Evolutionary conservation across 257 asterid species (phyloP).

Genomic region (Solanum gracilifrons): DNA sequence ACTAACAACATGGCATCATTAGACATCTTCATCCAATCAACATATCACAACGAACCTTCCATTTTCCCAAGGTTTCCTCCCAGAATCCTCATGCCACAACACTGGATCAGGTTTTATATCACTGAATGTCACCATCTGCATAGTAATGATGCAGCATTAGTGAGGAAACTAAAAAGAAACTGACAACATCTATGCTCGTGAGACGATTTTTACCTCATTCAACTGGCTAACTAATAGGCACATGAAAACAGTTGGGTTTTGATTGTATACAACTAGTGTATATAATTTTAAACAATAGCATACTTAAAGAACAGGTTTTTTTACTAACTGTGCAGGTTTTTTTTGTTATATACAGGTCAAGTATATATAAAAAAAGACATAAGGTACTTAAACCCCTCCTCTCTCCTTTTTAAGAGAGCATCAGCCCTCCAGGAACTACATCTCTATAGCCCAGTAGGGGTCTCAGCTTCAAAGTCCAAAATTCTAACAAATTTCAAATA

Average conservation of each 20-base stretch:
- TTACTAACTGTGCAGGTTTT: background rate
- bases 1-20: background rate
- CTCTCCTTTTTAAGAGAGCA: background rate
- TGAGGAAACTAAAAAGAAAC: background rate
- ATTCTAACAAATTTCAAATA: background rate
- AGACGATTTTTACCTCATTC: background rate
- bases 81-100: constrained; percentile 95
- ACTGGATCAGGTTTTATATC: constrained; percentile 82
- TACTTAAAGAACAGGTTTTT: background rate
- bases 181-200: background rate
- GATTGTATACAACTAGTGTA: no score
- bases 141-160: background rate
- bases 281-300: background rate
- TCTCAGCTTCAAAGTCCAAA: background rate
- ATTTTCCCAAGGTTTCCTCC: constrained; percentile 70
- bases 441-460: background rate
- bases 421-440: background rate
- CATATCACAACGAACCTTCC: constrained; percentile 31
- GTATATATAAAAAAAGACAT: background rate
- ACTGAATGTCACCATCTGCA: constrained; percentile 56
- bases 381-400: background rate
- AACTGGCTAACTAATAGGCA: no score
- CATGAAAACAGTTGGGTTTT: no score
- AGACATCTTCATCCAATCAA: background rate
- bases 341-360: background rate